Conservation (phyloP, 345 rosid genomes). For the Ailanthus altissimus region DNA sequence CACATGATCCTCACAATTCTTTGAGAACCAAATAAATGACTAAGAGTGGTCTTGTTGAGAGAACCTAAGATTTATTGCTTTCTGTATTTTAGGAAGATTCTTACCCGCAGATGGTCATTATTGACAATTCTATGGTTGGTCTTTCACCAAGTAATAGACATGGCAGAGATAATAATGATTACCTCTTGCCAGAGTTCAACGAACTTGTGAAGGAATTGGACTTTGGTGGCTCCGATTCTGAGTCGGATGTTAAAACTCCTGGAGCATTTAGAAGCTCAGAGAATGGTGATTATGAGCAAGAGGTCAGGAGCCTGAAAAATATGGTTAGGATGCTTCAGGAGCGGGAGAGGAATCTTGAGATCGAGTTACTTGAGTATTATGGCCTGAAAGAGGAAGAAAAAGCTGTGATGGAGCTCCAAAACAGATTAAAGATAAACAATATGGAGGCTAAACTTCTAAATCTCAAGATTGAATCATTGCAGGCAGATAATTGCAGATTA, state of each 20-base stretch:
- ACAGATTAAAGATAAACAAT: slow-evolving; percentile 67
- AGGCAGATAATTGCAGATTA: slow-evolving; percentile 63
- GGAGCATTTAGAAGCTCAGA: slow-evolving; percentile 41
- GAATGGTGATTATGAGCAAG: slow-evolving; percentile 55
- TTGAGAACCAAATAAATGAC: too few species aligned
- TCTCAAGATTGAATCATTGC: slow-evolving; percentile 72
- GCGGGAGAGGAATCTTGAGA: slow-evolving; percentile 76
- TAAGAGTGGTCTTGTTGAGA: neutral
- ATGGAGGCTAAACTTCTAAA: slow-evolving; percentile 71
- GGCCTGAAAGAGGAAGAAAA: slow-evolving; percentile 85
- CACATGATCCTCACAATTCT: too few species aligned
- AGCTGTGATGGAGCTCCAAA: slow-evolving; percentile 71
- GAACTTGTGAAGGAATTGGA: slow-evolving; percentile 52
- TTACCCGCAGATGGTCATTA: slow-evolving; percentile 16
- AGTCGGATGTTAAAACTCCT: slow-evolving; percentile 43
- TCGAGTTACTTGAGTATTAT: slow-evolving; percentile 71
- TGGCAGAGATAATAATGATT: slow-evolving; percentile 44
- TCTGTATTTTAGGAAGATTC: slow-evolving; percentile 37
- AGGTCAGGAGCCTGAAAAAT: slow-evolving; percentile 58
- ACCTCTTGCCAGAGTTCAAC: slow-evolving; percentile 58
- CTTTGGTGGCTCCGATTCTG: slow-evolving; percentile 22
- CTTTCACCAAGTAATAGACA: slow-evolving; percentile 41
- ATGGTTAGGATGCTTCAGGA: slow-evolving; percentile 61
- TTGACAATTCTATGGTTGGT: slow-evolving; percentile 33
- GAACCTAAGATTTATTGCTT: neutral